Evolutionary conservation across 1,139 yeast species (phyloP), one percentile per base, ranked within the genome.

Genomic region (Geotrichum australiense): DNA sequence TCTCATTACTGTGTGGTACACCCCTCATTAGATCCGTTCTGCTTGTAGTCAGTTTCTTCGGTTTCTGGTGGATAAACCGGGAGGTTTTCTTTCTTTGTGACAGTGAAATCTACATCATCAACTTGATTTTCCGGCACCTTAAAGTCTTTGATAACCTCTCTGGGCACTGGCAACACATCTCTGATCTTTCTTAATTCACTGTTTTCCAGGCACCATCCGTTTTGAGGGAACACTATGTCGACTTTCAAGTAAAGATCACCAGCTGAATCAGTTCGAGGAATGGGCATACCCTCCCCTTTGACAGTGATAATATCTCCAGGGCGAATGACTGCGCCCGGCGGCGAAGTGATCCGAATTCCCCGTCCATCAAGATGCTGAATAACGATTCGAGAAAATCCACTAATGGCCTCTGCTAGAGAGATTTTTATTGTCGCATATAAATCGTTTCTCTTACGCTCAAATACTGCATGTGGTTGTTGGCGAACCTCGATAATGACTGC

Each of bases 211-310:
- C 56, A 53, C 63, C 63, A 58, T 7, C 58, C 58, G 25, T 85
- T 93, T 29, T 72, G 71, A 2, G 97, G 98, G 61, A 91, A 91
- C 50, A 78, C 85, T 42, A 91, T 76, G 19, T 76, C 76, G 19
- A 86, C 61, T 45, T 73, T 74, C 16, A 91, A 68, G 53, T 79
- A 89, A 53, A 91, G 63, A 58, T 86, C 87, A 20, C 97, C 97
- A 38, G 71, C 69, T 15, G 62, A 55, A 36, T 59, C 64, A 8
- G 64, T 52, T 18, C 63, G 63, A 45, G 66, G 65, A 4, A 73
- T 55, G 0, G 96, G 96, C 94, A 93, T 85, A 1, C 98, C 98
- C 60, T 89, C 96, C 34, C 76, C 75, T 29, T 70, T 63, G 15
- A 91, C 68, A 49, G 78, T 71, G 28, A 91, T 62, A 47, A 68